Percentiles rank a stretch among this genome's conserved stretches.
Conservation (phyloP, 371 early-diverging fungal genomes). For the Cokeromyces recurvatus region DNA sequence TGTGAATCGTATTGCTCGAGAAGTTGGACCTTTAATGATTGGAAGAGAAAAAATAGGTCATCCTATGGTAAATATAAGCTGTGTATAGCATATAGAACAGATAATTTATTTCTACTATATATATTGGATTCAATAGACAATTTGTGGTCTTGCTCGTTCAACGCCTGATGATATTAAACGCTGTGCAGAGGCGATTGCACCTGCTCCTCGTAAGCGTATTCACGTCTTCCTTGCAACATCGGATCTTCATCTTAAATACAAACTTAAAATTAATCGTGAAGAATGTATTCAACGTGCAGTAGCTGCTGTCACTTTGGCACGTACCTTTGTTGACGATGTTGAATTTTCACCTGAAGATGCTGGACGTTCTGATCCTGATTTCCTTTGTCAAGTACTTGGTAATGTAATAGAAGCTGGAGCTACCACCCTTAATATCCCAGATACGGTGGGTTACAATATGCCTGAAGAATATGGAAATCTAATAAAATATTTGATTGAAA, state of each 20-base stretch:
- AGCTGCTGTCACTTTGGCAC: slow-evolving; percentile 77
- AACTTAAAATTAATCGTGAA: slow-evolving; percentile 84
- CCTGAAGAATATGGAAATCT: slow-evolving; percentile 87
- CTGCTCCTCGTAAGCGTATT: slow-evolving; percentile 84
- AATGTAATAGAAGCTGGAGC: slow-evolving; percentile 94
- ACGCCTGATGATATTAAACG: slow-evolving; percentile 82
- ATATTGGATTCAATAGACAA: slow-evolving; percentile 43
- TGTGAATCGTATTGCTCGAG: slow-evolving; percentile 88
- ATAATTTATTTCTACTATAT: not conserved
- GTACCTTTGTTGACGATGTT: slow-evolving; percentile 76
- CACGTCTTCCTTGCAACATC: slow-evolving; percentile 95
- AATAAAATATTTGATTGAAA: slow-evolving; percentile 73
- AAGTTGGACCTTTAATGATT: slow-evolving; percentile 82
- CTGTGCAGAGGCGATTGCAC: slow-evolving; percentile 81
- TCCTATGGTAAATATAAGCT: slow-evolving; percentile 67
- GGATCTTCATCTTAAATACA: slow-evolving; percentile 91
- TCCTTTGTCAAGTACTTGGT: slow-evolving; percentile 78
- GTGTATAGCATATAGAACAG: not conserved
- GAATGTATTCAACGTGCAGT: slow-evolving; percentile 84
- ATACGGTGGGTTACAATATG: slow-evolving; percentile 92
- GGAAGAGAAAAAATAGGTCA: slow-evolving; percentile 76
- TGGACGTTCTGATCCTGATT: slow-evolving; percentile 83
- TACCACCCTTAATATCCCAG: slow-evolving; percentile 94
- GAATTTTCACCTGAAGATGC: slow-evolving; percentile 97
- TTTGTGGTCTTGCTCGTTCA: slow-evolving; percentile 91